Evolutionary conservation across 257 asterid genomes (phyloP), one percentile per base, ranked within the genome.

Genomic region (Marsdenia floribunda): DNA sequence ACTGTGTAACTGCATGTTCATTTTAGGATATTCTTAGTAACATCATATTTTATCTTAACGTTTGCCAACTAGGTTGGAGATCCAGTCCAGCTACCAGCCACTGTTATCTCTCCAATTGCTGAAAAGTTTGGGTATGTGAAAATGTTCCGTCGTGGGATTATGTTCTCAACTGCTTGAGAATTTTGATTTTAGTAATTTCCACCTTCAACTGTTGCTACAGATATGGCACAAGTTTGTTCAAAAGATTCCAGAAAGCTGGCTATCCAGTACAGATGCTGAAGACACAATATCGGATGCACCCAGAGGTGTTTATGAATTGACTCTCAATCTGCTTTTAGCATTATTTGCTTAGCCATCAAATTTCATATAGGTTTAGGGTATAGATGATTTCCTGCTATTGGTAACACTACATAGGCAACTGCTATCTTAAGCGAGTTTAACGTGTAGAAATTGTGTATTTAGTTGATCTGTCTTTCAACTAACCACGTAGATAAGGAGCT

Each of bases 211-310:
- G 49, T 21, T 50, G n/a, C 18, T 29, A 46, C 75, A 92, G 99
- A 67, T 95, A 95, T 74, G 92, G 91, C 65, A 86, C 83, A 88
- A 92, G 99, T 85, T 86, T 95, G 83, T 95, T 95, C 79, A 84
- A 92, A 80, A 89, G 99, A 80, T 85, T 95, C 80, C 98, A 95
- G 81, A 81, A 19, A 77, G 98, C 98, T n/a, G 97, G 97, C 70
- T 92, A 95, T 86, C 98, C 99, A 21, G 97, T 95, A 74, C 93
- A 87, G 86, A 92, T 95, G 96, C 93, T 95, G 83, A 95, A 88
- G 89, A 95, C 98, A 73, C 99, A 95, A 82, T 95, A 95, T 79
- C 97, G 99, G 73, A 95, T 95, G 99, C 91, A 95, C 78, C 99
- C 99, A 29, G 96, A 95, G 97, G 99, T 94, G 69, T 38, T 74